phyloP scores from a whole-genome alignment of 2,329 filamentous ascomycete genomes.

The Arthrobotrys pseudoclavata region DNA sequence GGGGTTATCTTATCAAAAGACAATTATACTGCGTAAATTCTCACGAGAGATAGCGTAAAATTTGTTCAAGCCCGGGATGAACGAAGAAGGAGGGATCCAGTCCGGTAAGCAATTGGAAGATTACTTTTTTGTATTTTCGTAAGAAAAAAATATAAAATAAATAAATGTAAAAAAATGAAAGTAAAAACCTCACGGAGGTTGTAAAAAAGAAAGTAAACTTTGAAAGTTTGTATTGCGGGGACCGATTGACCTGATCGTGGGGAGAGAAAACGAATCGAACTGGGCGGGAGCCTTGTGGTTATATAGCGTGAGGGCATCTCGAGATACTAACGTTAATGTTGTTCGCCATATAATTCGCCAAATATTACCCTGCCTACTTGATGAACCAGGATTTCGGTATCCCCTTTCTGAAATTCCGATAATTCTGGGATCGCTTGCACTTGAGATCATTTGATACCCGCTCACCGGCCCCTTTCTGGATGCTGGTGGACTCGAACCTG shows the following conservation, averaged over 20 bases:
- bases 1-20: conserved; percentile 35
- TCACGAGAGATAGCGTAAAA: conserved; percentile 8
- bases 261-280: conserved; percentile 38
- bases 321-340: conserved; percentile 9
- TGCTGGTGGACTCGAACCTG: conserved; percentile 7
- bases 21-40: conserved; percentile 13
- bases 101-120: conserved; percentile 35
- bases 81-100: conserved; percentile 53
- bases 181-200: conserved; percentile 56
- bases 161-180: conserved; percentile 28
- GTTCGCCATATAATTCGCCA: conserved; percentile 21
- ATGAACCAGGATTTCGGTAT: conserved; percentile 11
- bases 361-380: conserved; percentile 34
- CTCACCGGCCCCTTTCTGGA: conserved; percentile 51
- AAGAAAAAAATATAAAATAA: conserved; percentile 4
- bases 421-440: conserved; percentile 30
- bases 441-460: conserved; percentile 51
- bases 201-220: conserved; percentile 47
- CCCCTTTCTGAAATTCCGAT: conserved; percentile 44
- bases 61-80: conserved; percentile 35
- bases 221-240: conserved; percentile 40
- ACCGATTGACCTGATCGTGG: conserved; percentile 60
- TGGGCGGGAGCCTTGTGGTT: conserved; percentile 29
- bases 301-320: conserved; percentile 29
- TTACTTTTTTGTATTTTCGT: conserved; percentile 28